Evolutionary conservation across 2,329 filamentous ascomycete genomes (phyloP), one percentile per base, ranked within the genome.

Genomic region (Verticillium longisporum): DNA sequence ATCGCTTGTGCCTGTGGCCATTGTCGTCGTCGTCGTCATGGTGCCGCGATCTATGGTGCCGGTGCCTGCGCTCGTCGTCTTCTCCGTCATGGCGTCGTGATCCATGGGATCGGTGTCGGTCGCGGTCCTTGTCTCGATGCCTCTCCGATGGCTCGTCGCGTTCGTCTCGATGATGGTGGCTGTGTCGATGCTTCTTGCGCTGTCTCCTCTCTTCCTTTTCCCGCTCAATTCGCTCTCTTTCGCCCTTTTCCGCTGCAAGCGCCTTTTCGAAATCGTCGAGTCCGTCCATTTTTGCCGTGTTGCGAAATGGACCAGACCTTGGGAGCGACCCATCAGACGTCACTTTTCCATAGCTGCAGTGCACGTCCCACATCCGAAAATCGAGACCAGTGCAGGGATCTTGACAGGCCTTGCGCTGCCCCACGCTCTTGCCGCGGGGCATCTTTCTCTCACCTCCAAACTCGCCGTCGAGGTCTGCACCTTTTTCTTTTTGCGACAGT

Each of bases 241-340:
- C 75, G 0, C 77, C 77, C 69, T 86, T 88, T 65, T 85, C 87
- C 55, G 87, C 83, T 1, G 88, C 89, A 13, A 96, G 80, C 32
- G 87, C 80, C 71, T 88, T 90, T 73, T 96, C 92, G 62, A 96
- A 96, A 61, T 93, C 90, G 57, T 83, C 83, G 10, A 85, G 75
- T n/a, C 81, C 76, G 65, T 82, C 79, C 81, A 83, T 84, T 32
- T 18, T 63, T 61, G 38, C 26, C 26, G 26, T 31, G 26, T 31
- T 4, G 5, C 26, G 26, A 31, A 31, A 31, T 4, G 26, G 26
- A 31, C 26, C 26, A 36, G 34, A 36, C 9, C 3, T 36, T 9
- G 13, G 2, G 34, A 36, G 34, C 34, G 18, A 53, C 15, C 26
- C 45, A 53, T 53, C 45, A 53, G 45, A 53, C 45, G 45, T 53